These are phyloP conservation scores for Citrus medica DNA, from an alignment of 345 rosid species.

Conservation along the genomic window DNA sequence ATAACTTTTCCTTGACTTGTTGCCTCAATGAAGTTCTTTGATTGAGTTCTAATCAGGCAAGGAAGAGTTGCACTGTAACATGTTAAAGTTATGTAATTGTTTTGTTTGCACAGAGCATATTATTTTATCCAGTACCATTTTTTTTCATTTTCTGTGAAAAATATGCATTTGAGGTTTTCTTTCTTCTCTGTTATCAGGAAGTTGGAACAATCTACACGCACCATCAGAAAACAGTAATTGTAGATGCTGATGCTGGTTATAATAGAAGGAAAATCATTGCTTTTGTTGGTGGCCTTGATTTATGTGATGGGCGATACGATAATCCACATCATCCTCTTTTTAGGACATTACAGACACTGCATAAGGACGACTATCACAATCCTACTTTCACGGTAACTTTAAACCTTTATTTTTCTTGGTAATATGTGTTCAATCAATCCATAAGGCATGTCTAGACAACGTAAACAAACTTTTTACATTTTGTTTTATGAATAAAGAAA, in stretches of 20 bases:
- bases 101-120: not conserved
- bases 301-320: conserved; percentile 93
- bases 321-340: conserved; percentile 80
- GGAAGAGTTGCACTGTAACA: not conserved
- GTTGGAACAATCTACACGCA: conserved; percentile 90
- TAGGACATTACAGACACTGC: conserved; percentile 65
- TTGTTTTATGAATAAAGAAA: not conserved
- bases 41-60: not conserved
- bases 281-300: conserved; percentile 94
- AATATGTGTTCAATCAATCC: conserved; percentile 1
- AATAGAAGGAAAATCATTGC: conserved; percentile 79
- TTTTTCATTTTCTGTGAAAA: not conserved
- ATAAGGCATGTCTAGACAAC: not conserved
- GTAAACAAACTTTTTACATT: not conserved
- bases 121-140: not conserved
- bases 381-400: conserved; percentile 76
- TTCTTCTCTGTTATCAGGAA: conserved; percentile 50
- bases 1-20: not conserved
- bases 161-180: not conserved
- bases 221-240: conserved; percentile 91
- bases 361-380: conserved; percentile 89
- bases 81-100: not conserved
- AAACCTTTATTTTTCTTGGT: conserved; percentile 4
- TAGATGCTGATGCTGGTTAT: conserved; percentile 86
- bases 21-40: not conserved